Evolutionary conservation across 805 yeast genomes (phyloP), one percentile per base, ranked within the genome.

Genomic region (Zygosaccharomyces rouxii): DNA sequence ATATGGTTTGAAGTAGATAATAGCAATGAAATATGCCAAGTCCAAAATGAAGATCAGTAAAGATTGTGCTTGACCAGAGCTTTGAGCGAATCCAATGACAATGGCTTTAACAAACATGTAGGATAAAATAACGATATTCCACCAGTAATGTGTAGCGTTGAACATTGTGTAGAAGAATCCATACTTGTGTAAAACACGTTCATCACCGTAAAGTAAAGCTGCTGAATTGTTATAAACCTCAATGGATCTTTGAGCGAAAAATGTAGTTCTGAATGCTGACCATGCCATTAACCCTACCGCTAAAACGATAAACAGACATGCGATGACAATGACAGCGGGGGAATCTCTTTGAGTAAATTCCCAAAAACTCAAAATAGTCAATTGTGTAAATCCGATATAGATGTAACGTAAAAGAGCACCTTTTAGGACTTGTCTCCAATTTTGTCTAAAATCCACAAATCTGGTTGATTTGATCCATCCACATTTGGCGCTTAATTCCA

Each of bases 91-190:
- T 0, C 84, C 84, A 60, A 90, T 81, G 62, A 90, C 85, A 13
- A 84, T 61, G 13, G 83, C 80, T 68, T 86, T 89, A 50, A 84
- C 59, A 35, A 86, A 75, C 46, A 76, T 74, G 67, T 87, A 86
- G 3, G 65, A 64, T 35, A 89, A 59, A 43, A 84, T 65, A 2
- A 86, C 83, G 14, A 75, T 70, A 50, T 92, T 87, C 77, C 90
- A 90, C 87, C 89, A 90, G 70, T 86, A 89, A 60, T 76, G 81
- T 22, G 73, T 73, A 18, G 96, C 95, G 54, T 79, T 78, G 68
- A 84, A 89, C 89, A 88, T 89, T 13, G 95, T 86, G 70, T 89
- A 90, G 60, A 89, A 79, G 69, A 84, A 90, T 0, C 97, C 97
- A 63, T 84, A 89, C 63, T 84, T 84, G 71, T 83, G 79, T 62